Conservation (phyloP, 352 stramenopile genomes). For the Globisporangium rhizosaccharum region DNA sequence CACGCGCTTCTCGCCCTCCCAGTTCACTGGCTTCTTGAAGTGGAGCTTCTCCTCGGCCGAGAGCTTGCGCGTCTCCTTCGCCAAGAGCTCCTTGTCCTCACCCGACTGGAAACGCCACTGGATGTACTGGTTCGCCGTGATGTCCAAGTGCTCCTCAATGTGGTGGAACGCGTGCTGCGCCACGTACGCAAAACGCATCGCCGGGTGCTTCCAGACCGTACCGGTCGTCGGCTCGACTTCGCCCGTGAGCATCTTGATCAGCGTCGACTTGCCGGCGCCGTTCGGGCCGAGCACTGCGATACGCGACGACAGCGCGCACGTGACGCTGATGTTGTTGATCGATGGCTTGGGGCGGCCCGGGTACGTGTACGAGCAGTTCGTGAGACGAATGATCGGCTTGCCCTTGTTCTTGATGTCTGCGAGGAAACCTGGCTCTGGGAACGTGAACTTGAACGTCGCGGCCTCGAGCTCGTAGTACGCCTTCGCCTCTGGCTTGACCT, state of each 20-base stretch:
- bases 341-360: constrained; percentile 70
- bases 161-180: constrained; percentile 97
- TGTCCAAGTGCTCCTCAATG: constrained; percentile 95
- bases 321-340: constrained; percentile 81
- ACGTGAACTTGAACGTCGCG: constrained; percentile 82
- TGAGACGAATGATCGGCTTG: constrained; percentile 88
- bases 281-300: constrained; percentile 86
- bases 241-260: constrained; percentile 93
- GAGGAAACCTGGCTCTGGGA: constrained; percentile 85
- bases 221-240: constrained; percentile 72
- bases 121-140: constrained; percentile 95
- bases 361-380: constrained; percentile 83
- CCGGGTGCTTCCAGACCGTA: constrained; percentile 81
- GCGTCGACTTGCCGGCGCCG: constrained; percentile 94
- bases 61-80: constrained; percentile 90
- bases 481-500: constrained; percentile 86
- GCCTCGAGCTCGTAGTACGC: constrained; percentile 86
- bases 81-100: constrained; percentile 89
- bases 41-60: constrained; percentile 90
- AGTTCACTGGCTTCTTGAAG: constrained; percentile 93
- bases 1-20: constrained; percentile 88
- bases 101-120: constrained; percentile 95
- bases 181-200: constrained; percentile 94
- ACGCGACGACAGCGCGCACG: constrained; percentile 72
- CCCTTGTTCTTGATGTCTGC: constrained; percentile 90